A percentile compares a stretch with the other conserved stretches of the same genome.
Evolutionary conservation across 148 eudicot genomes (phyloP).

Genomic region (Cornus controversa): DNA sequence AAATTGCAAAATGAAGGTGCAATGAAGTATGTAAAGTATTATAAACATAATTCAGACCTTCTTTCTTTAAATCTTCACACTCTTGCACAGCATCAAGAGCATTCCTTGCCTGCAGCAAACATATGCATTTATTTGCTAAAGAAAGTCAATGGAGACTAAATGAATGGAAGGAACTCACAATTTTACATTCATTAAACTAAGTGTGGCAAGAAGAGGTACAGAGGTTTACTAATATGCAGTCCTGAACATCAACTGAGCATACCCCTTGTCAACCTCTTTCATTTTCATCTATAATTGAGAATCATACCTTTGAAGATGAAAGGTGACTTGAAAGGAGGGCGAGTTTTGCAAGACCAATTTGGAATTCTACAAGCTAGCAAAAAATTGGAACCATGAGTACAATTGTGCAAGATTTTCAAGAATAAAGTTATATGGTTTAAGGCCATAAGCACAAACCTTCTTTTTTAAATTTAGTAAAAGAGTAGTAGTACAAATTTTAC

Average conservation of each 20-base stretch:
- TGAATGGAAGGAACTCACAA: too few species aligned
- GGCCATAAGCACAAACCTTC: constrained; percentile 12
- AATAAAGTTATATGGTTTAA: background rate
- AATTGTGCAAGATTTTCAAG: constrained; percentile 4
- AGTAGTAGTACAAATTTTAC: background rate
- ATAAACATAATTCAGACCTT: constrained; percentile 48
- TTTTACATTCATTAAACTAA: too few species aligned
- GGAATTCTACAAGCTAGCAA: constrained; percentile 84
- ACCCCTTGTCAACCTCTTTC: too few species aligned
- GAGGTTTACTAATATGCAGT: background rate
- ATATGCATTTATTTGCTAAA: too few species aligned
- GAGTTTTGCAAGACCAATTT: constrained; percentile 88
- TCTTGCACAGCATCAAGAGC: constrained; percentile 62
- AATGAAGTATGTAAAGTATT: background rate
- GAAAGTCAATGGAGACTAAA: too few species aligned
- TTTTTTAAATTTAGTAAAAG: background rate
- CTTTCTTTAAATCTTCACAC: constrained; percentile 57
- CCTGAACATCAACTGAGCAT: background rate
- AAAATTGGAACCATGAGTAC: constrained; percentile 18
- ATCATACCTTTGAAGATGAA: constrained; percentile 73
- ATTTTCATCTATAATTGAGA: background rate
- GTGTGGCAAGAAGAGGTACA: too few species aligned
- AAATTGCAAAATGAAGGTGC: constrained; percentile 6
- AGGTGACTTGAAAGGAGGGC: constrained; percentile 70
- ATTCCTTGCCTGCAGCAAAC: constrained; percentile 66